phyloP scores from a whole-genome alignment of 805 yeast genomes.

The Pichia eremophila region DNA sequence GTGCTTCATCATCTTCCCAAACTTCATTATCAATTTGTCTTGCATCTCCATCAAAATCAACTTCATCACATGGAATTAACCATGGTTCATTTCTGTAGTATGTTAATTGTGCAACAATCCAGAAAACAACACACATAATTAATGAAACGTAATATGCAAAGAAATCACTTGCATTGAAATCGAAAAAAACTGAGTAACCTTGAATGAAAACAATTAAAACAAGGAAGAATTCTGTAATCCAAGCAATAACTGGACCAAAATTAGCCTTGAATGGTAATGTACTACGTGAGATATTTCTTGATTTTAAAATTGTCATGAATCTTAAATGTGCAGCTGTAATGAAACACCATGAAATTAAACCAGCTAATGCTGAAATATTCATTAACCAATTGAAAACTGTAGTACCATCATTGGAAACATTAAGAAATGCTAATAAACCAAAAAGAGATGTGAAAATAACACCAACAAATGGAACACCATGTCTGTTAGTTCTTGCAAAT shows the following conservation, averaged over 20 bases:
- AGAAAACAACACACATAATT: conserved; percentile 46
- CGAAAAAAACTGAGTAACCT: conserved; percentile 59
- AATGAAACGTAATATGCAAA: conserved; percentile 66
- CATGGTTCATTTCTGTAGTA: conserved; percentile 38
- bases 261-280: conserved; percentile 65
- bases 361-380: conserved; percentile 70
- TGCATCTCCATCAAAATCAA: conserved; percentile 34
- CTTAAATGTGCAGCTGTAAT: conserved; percentile 57
- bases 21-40: conserved; percentile 31
- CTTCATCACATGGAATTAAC: conserved; percentile 40
- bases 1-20: conserved; percentile 39
- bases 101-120: conserved; percentile 43
- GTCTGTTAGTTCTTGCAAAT: conserved; percentile 38
- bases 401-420: conserved; percentile 41
- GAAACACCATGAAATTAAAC: conserved; percentile 67
- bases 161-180: conserved; percentile 45
- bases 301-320: conserved; percentile 56
- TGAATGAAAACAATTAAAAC: conserved; percentile 55
- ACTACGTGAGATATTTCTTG: conserved; percentile 57
- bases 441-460: conserved; percentile 50
- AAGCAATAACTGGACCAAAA: conserved; percentile 59
- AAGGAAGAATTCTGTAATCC: conserved; percentile 48
- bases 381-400: conserved; percentile 65
- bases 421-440: conserved; percentile 57
- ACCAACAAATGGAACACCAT: conserved; percentile 54